These are phyloP conservation scores for Triticum timopheevii DNA, from an alignment of 176 grass and related monocot species.

Conservation along the genomic window DNA sequence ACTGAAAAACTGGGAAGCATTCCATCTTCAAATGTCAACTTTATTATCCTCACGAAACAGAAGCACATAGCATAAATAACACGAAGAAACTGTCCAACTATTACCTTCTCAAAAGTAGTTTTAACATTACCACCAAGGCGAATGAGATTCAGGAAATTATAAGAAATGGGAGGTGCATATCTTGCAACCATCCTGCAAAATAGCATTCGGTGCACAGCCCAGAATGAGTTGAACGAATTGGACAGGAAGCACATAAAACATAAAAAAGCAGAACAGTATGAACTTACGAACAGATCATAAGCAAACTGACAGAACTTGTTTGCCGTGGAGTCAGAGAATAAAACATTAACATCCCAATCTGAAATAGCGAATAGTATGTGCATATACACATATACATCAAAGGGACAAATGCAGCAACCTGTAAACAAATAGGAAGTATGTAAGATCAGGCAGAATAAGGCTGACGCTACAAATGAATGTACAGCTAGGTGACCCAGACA, in stretches of 20 bases:
- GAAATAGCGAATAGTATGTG: slow-evolving; percentile 98
- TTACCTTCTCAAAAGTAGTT: slow-evolving; percentile 98
- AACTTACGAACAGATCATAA: slow-evolving; percentile 99
- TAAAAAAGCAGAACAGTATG: slow-evolving; percentile 17
- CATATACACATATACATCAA: slow-evolving; percentile 99
- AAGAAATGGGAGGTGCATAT: slow-evolving; percentile 99
- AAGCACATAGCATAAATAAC: slow-evolving; percentile 9
- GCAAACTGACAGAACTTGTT: slow-evolving; percentile 96
- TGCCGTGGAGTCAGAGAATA: slow-evolving; percentile 96
- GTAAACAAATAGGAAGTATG: slow-evolving; percentile 28
- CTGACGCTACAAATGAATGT: background rate
- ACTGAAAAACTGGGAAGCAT: background rate
- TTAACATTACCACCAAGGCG: slow-evolving; percentile 83
- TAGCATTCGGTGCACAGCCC: slow-evolving; percentile 21
- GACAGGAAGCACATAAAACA: slow-evolving; percentile 26
- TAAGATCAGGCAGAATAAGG: background rate
- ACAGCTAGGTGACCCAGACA: background rate
- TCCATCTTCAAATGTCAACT: slow-evolving; percentile 15
- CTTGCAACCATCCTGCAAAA: slow-evolving; percentile 98
- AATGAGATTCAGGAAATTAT: slow-evolving; percentile 99
- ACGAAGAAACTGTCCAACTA: background rate
- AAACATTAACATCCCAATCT: slow-evolving; percentile 99
- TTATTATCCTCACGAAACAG: background rate
- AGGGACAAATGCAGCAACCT: slow-evolving; percentile 95
- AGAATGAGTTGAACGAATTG: slow-evolving; percentile 22